Evolutionary conservation across 192 early-diverging fungal genomes (phyloP), one percentile per base, ranked within the genome.

Genomic region (Funneliformis geosporum): DNA sequence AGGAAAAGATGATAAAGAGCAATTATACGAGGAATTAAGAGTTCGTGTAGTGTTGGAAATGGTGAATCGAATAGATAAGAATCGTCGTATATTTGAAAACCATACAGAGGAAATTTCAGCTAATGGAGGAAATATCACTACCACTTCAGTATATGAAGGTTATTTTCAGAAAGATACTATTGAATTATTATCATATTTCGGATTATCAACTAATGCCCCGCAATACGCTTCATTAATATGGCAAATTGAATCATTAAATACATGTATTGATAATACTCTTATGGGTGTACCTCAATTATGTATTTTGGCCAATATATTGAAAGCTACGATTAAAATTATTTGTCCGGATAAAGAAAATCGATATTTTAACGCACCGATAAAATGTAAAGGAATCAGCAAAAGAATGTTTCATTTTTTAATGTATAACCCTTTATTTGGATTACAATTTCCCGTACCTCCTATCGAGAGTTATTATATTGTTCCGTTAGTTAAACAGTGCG

Each of bases 221-320:
- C 16, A 70, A 42, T 70, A 70, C 7, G 67, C 28, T 28, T 2
- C 39, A 9, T 33, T 28, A 28, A 21, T 43, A 38, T 70, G 67
- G 67, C 39, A 70, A 70, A 70, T 70, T 70, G 67, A 70, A 70
- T 38, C 67, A 28, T 43, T 70, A 39, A 38, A 43, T 42, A 70
- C 67, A 33, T 70, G 67, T 70, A 70, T 70, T 38, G 8, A 70
- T 23, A 39, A 39, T 14, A n/a, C 28, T 38, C 16, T 42, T 21
- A 40, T 70, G 8, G 67, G 67, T 12, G 67, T 70, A 10, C 67
- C 67, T 43, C 67, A 70, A 43, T 70, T 70, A 40, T 21, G 23
- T n/a, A 70, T 43, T 43, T 42, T 70, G 67, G 25, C 67, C 3
- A 70, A 70, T 70, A 25, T 70, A 38, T 40, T 70, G 33, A 70